A percentile compares a stretch with the other conserved stretches of the same genome.
Evolutionary conservation across 2,329 filamentous ascomycete species (phyloP).

Genomic region (Emericellopsis atlantica): DNA sequence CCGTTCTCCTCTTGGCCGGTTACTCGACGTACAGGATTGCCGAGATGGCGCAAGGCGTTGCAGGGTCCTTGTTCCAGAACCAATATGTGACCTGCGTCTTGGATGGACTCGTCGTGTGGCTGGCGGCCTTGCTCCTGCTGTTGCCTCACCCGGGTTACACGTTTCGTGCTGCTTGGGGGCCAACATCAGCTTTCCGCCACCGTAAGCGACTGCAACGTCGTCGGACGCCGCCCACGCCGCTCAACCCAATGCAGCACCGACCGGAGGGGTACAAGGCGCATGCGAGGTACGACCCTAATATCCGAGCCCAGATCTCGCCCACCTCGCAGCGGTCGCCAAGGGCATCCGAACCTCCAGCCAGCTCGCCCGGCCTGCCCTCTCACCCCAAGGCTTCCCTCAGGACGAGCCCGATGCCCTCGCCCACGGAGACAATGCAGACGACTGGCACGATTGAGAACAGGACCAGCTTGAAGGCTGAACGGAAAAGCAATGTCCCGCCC

Average conservation of each 20-base stretch:
- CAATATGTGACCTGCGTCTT: conserved; percentile 23
- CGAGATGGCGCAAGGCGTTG: conserved; percentile 22
- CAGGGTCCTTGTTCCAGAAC: conserved; percentile 21
- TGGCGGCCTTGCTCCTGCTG: conserved; percentile 20
- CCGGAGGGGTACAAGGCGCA: conserved; percentile 10
- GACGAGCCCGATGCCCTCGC: conserved; percentile 7
- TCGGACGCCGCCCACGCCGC: conserved; percentile 7
- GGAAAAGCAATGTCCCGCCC: not conserved
- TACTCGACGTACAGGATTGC: conserved; percentile 27
- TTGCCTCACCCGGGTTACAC: conserved; percentile 22
- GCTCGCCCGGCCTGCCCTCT: conserved; percentile 15
- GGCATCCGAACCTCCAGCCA: conserved; percentile 10
- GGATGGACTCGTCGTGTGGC: conserved; percentile 25
- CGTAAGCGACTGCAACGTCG: conserved; percentile 3
- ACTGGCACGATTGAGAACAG: not conserved
- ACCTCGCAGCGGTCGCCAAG: conserved; percentile 10
- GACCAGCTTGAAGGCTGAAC: not conserved
- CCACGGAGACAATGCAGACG: conserved; percentile 4
- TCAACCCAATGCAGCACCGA: conserved; percentile 7
- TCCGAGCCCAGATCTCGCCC: conserved; percentile 16
- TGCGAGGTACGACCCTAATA: conserved; percentile 19
- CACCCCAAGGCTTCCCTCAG: conserved; percentile 12
- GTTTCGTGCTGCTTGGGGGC: conserved; percentile 25
- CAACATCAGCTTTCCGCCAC: conserved; percentile 17
- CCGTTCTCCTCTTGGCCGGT: conserved; percentile 21